Evolutionary conservation across 805 yeast species (phyloP), one percentile per base, ranked within the genome.

Genomic region (Tetrapisispora arboricola): DNA sequence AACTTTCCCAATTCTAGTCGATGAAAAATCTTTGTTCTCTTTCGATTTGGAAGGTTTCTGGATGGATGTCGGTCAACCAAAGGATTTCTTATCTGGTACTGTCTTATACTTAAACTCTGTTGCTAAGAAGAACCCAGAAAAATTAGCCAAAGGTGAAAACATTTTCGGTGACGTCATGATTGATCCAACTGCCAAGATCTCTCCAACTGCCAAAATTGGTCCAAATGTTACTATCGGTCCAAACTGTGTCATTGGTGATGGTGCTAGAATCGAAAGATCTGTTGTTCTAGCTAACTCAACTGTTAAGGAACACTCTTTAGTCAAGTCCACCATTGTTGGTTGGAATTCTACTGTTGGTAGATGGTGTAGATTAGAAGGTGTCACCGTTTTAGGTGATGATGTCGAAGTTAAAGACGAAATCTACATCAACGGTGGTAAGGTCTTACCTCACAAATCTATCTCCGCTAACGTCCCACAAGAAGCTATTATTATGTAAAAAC

Each of bases 11-110:
- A 70, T 73, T 58, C 77, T 92, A 58, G 96, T 94, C 52, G 94
- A 84, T 69, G 71, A 81, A 63, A 87, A 82, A 62, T 75, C 81
- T 46, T 76, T 92, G 59, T 92, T 80, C 76, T 88, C 97, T 41
- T 92, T 84, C 61, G 99, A 92, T 68, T 78, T 92, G 62, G 96
- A 92, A 74, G 97, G 98, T 53, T 92, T 80, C 84, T 92, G 99
- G 99, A 92, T 92, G 98, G 99, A 92, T 68, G 96, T 92, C 55
- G 99, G 99, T 68, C 99, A 92, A 75, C 99, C 99, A 76, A 92
- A 90, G 78, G 99, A 92, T 71, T 92, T 87, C 80, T 71, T 92
- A 51, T 80, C 95, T 45, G 99, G 99, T 67, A 85, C 96, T 58
- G 79, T 87, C 55, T 73, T 90, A 50, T 92, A 88, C 76, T 75